These are phyloP conservation scores for Corymbia maculata DNA, from an alignment of 345 rosid species.

Conservation along the genomic window DNA sequence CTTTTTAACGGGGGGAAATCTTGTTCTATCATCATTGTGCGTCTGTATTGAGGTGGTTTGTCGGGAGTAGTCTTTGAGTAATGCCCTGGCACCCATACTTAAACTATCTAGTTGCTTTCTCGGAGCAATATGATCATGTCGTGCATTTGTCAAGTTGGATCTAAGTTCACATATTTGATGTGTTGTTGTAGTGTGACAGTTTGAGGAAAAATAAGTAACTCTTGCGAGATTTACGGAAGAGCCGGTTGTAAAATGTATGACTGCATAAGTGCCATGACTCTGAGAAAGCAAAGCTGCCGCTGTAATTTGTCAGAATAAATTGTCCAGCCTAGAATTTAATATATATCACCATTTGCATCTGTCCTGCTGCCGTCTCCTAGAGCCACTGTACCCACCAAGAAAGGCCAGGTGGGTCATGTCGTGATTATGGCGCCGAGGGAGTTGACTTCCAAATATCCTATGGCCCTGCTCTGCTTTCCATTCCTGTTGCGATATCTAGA, in stretches of 20 bases:
- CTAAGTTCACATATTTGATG: background rate
- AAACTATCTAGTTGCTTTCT: background rate
- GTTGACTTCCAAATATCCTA: fast-evolving
- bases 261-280: background rate
- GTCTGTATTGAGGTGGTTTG: background rate
- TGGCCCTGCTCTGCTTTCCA: background rate
- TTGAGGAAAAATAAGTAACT: background rate
- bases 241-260: background rate
- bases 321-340: background rate
- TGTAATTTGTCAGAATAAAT: background rate
- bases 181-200: background rate
- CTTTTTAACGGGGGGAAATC: background rate
- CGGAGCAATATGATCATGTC: background rate
- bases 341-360: background rate
- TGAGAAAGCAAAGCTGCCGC: background rate
- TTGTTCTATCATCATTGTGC: background rate
- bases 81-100: background rate
- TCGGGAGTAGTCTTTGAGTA: background rate
- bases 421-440: background rate
- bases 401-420: background rate
- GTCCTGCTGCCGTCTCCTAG: background rate
- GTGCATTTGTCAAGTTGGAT: background rate
- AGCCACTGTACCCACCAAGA: background rate
- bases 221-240: background rate
- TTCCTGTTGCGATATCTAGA: background rate